These are phyloP conservation scores for Mycena epipterygia DNA, from an alignment of 768 basidiomycete species.

Conservation along the genomic window DNA sequence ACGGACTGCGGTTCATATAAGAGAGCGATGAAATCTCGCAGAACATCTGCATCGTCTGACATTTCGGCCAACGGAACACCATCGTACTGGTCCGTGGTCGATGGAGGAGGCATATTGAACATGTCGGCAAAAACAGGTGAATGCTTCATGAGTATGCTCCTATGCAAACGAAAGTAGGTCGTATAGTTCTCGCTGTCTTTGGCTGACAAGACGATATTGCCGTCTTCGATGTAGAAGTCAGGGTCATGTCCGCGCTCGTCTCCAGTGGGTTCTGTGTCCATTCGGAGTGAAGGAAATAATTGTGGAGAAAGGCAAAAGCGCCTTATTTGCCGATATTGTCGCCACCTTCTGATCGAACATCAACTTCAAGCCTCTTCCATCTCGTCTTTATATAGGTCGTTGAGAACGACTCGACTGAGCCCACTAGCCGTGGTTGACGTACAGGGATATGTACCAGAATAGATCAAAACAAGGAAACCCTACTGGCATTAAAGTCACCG, in stretches of 20 bases:
- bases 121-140: slow-evolving; percentile 11
- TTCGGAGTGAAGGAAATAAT: background rate
- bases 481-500: too few relatives aligned
- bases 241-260: background rate
- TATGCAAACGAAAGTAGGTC: slow-evolving; percentile 12
- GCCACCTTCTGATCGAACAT: too few relatives aligned
- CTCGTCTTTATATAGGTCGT: too few relatives aligned
- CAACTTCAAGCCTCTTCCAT: too few relatives aligned
- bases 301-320: too few relatives aligned
- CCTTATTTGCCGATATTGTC: too few relatives aligned
- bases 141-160: background rate
- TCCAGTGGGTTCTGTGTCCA: background rate
- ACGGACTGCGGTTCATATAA: slow-evolving; percentile 16
- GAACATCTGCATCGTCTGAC: slow-evolving; percentile 1
- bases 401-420: too few relatives aligned
- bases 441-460: too few relatives aligned
- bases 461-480: too few relatives aligned
- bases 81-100: background rate
- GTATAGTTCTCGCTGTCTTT: background rate
- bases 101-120: background rate
- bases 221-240: slow-evolving; percentile 2
- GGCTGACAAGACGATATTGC: slow-evolving; percentile 15
- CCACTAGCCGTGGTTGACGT: too few relatives aligned
- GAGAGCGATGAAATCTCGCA: background rate
- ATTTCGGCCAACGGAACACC: slow-evolving; percentile 10